phyloP scores from a whole-genome alignment of 768 basidiomycete genomes.

The Xerocomellus intermedius region DNA sequence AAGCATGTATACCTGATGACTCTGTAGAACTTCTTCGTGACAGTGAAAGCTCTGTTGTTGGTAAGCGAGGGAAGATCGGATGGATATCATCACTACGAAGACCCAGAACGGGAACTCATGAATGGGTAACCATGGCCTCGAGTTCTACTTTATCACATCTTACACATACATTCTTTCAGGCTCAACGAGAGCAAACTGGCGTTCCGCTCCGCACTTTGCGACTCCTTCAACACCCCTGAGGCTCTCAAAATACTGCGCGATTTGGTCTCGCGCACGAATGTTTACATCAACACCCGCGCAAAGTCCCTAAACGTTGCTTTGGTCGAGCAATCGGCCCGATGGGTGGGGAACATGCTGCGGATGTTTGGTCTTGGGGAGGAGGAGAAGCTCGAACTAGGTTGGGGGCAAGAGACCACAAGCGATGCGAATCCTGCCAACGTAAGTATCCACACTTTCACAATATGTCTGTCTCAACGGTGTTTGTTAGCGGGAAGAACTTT shows the following conservation, averaged over 20 bases:
- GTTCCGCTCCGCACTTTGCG: constrained; percentile 87
- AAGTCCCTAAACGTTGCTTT: constrained; percentile 59
- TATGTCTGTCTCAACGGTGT: background rate
- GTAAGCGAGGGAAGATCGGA: constrained; percentile 51
- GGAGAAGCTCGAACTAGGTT: constrained; percentile 68
- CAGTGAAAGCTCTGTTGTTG: constrained; percentile 73
- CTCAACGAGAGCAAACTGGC: constrained; percentile 69
- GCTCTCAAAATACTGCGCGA: constrained; percentile 77
- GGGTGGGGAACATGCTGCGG: constrained; percentile 71
- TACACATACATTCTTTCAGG: constrained; percentile 39
- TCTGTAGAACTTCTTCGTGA: constrained; percentile 88
- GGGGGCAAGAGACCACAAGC: constrained; percentile 67
- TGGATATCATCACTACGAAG: constrained; percentile 63
- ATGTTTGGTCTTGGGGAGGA: constrained; percentile 81
- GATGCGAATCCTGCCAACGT: constrained; percentile 37
- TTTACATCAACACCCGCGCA: constrained; percentile 75
- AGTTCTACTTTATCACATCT: constrained; percentile 8
- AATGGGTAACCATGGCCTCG: constrained; percentile 45
- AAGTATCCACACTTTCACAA: constrained; percentile 35
- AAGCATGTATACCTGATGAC: constrained; percentile 1
- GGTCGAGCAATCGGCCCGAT: constrained; percentile 61
- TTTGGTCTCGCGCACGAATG: constrained; percentile 80
- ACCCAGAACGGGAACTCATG: constrained; percentile 66
- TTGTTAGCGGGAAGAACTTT: constrained; percentile 70
- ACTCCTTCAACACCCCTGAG: constrained; percentile 94